Percentiles rank a stretch among this genome's conserved stretches.
These are phyloP conservation scores for Triangularia verruculosa DNA, from an alignment of 2,329 filamentous ascomycete species.

Conservation along the genomic window DNA sequence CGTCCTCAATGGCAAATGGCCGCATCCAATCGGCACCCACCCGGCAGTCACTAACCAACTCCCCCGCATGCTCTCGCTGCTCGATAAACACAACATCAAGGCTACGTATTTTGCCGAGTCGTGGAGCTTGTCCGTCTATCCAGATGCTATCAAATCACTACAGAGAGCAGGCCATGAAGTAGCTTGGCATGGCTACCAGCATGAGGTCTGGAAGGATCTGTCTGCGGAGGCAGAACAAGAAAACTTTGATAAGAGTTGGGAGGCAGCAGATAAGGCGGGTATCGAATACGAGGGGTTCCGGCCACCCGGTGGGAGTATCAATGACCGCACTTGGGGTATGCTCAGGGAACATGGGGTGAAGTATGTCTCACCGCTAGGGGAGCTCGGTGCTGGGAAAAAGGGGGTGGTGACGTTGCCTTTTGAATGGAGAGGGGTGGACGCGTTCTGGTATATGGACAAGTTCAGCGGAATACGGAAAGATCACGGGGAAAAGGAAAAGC, in stretches of 20 bases:
- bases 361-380: conserved; percentile 31
- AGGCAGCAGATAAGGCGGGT: conserved; percentile 13
- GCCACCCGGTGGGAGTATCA: conserved; percentile 30
- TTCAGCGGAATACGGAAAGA: conserved; percentile 24
- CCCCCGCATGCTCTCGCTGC: conserved; percentile 32
- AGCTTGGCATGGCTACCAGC: conserved; percentile 34
- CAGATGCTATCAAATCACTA: conserved; percentile 22
- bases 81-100: conserved; percentile 22
- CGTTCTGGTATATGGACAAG: conserved; percentile 35
- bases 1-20: conserved; percentile 28
- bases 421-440: conserved; percentile 32
- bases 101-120: conserved; percentile 34
- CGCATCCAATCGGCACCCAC: conserved; percentile 28
- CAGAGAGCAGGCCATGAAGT: conserved; percentile 29
- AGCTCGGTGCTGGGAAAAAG: conserved; percentile 20
- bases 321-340: conserved; percentile 28
- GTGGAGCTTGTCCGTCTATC: conserved; percentile 32
- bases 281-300: conserved; percentile 30
- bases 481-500: conserved; percentile 20
- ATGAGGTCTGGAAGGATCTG: conserved; percentile 29
- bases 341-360: conserved; percentile 23
- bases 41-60: conserved; percentile 27
- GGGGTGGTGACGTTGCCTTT: conserved; percentile 31
- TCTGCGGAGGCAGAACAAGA: conserved; percentile 20
- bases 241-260: conserved; percentile 29